Evolutionary conservation across 768 basidiomycete species (phyloP), one percentile per base, ranked within the genome.

Genomic region (Boletellus emodensis): DNA sequence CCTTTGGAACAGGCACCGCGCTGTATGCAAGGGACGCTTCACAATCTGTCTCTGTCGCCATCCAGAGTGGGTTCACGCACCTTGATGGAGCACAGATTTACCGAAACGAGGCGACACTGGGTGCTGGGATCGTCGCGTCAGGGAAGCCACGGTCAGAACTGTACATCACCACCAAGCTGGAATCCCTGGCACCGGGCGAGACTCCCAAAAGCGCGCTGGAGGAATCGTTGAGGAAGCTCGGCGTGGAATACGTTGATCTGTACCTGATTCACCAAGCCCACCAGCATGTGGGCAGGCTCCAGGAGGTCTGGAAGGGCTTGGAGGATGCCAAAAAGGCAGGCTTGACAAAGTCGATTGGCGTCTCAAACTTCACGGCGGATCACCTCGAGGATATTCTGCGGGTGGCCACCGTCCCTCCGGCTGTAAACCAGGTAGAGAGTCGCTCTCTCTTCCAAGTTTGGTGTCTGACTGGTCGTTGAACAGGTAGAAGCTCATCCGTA

Each of bases 11-110:
- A 15, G 84, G 84, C 0, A 80, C 81, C 2, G 80, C 80, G 1
- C 66, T 79, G 14, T 79, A 57, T 48, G 45, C 51, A 12, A 71
- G 71, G 53, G 77, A 84, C 53, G 78, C 75, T 11, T 54, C 70
- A 20, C 13, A 51, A 0, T 58, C 68, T 3, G 70, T 81, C 40
- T 64, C 58, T 34, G 52, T 62, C 18, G 84, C 85, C 17, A 78
- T 86, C 45, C 68, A 74, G n/a, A 73, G 68, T 40, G 80, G 80
- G 3, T 73, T 84, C 57, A 79, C 71, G 12, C 84, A 85, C 59
- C 71, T 86, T 15, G 84, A 85, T 59, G 78, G 80, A n/a, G 83
- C 83, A 3, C 82, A 84, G 60, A 45, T 67, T 44, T 85, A 85
- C 62, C 49, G 49, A 8, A 85, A 85, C 52, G 83, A 85, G 60